phyloP scores from a whole-genome alignment of 2,329 filamentous ascomycete species.

The Phyllosticta citriasiana region DNA sequence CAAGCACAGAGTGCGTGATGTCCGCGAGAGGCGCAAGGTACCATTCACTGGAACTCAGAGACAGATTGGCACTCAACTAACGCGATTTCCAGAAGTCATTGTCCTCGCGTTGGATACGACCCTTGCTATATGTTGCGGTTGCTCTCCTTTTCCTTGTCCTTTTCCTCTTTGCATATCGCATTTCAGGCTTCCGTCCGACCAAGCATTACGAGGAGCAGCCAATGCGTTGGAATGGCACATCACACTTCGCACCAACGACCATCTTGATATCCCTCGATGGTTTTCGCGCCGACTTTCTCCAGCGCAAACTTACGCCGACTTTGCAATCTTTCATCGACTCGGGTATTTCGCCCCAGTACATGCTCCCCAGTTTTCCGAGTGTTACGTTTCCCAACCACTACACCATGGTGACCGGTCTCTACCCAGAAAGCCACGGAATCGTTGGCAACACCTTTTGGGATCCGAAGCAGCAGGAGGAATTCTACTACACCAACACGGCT shows the following conservation, averaged over 20 bases:
- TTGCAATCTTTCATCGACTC: slow-evolving; percentile 68
- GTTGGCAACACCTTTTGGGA: slow-evolving; percentile 97
- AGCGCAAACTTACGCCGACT: slow-evolving; percentile 71
- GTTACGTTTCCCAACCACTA: slow-evolving; percentile 95
- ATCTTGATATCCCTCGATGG: slow-evolving; percentile 91
- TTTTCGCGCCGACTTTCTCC: slow-evolving; percentile 88
- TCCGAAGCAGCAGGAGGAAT: slow-evolving; percentile 62
- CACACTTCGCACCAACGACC: slow-evolving; percentile 81
- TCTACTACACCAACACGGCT: slow-evolving; percentile 72
- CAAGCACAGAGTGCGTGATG: slow-evolving; percentile 42
- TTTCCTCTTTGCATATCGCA: slow-evolving; percentile 46
- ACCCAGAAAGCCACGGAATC: slow-evolving; percentile 86
- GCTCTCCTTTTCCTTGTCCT: slow-evolving; percentile 45
- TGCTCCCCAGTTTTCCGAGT: slow-evolving; percentile 89
- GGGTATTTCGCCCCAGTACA: slow-evolving; percentile 83
- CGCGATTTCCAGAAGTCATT: not conserved
- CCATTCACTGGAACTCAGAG: not conserved
- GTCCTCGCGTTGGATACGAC: slow-evolving; percentile 26
- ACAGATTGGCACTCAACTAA: slow-evolving; percentile 22
- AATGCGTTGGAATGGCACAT: slow-evolving; percentile 65
- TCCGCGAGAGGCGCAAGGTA: slow-evolving; percentile 31
- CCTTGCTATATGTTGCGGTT: slow-evolving; percentile 35
- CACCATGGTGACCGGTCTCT: slow-evolving; percentile 81
- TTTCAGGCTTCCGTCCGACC: slow-evolving; percentile 16
- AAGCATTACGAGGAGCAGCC: slow-evolving; percentile 1